phyloP scores from a whole-genome alignment of 441 rosid species.

The Populus hybrid region DNA sequence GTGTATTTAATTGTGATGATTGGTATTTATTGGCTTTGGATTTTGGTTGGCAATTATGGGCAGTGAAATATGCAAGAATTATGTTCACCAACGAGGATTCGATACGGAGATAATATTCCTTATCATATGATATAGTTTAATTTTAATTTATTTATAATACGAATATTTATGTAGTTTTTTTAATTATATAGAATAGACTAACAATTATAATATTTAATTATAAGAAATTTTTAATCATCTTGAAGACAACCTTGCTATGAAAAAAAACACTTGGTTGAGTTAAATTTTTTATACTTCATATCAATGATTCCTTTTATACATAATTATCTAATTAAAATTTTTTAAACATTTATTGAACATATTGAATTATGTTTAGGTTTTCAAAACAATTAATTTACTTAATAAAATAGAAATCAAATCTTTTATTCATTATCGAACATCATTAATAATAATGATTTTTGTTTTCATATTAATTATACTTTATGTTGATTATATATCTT shows the following conservation, averaged over 20 bases:
- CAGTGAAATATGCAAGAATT: background rate
- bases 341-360: background rate
- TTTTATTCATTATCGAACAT: background rate
- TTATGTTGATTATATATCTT: background rate
- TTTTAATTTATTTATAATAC: no score
- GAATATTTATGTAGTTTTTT: no score
- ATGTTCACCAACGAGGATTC: background rate
- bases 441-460: background rate
- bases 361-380: background rate
- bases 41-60: background rate
- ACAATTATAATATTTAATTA: no score
- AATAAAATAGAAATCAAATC: background rate
- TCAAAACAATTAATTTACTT: no score
- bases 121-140: background rate
- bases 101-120: background rate
- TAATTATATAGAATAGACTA: no score
- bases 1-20: slow-evolving; percentile 17
- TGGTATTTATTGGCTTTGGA: background rate
- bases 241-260: no score
- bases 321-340: background rate
- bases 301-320: background rate
- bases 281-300: background rate
- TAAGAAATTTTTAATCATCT: no score
- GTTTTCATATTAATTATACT: background rate
- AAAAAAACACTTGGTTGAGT: background rate